These are phyloP conservation scores for Gossypium davidsonii DNA, from an alignment of 441 rosid species.

Conservation along the genomic window DNA sequence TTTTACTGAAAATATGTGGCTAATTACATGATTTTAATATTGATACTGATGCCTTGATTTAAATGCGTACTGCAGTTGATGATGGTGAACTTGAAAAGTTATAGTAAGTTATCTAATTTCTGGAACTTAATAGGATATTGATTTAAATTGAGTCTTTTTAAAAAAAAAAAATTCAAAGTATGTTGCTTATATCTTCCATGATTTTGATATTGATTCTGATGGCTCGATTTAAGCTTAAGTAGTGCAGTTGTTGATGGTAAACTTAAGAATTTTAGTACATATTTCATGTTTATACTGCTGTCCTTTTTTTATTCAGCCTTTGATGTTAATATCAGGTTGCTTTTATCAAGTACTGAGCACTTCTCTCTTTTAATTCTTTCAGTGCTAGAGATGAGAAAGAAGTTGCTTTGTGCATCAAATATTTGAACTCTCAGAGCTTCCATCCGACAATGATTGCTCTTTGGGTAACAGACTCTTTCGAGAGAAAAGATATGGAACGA, in stretches of 20 bases:
- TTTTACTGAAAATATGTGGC: too few relatives aligned
- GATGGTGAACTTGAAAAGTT: too few relatives aligned
- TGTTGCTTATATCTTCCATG: not conserved
- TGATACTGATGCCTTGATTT: too few relatives aligned
- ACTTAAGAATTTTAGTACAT: not conserved
- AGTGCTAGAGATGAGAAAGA: constrained; percentile 95
- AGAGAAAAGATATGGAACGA: constrained; percentile 87
- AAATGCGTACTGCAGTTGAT: too few relatives aligned
- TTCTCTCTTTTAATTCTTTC: constrained; percentile 19
- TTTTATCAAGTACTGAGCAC: not conserved
- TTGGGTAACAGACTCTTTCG: constrained; percentile 95
- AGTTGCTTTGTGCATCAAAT: constrained; percentile 77
- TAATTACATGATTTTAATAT: too few relatives aligned
- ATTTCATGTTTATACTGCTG: not conserved
- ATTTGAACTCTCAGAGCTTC: constrained; percentile 67
- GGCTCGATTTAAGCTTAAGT: not conserved
- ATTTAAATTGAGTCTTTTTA: not conserved
- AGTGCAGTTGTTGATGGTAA: not conserved
- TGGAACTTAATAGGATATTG: too few relatives aligned
- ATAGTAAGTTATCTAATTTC: not conserved
- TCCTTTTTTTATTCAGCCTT: not conserved
- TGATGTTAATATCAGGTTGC: not conserved
- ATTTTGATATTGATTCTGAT: not conserved
- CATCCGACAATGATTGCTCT: constrained; percentile 85
- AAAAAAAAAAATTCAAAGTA: not conserved